Base-by-base conservation (phyloP, 2,329 filamentous ascomycete species). In the Alternaria incomplexa region DNA sequence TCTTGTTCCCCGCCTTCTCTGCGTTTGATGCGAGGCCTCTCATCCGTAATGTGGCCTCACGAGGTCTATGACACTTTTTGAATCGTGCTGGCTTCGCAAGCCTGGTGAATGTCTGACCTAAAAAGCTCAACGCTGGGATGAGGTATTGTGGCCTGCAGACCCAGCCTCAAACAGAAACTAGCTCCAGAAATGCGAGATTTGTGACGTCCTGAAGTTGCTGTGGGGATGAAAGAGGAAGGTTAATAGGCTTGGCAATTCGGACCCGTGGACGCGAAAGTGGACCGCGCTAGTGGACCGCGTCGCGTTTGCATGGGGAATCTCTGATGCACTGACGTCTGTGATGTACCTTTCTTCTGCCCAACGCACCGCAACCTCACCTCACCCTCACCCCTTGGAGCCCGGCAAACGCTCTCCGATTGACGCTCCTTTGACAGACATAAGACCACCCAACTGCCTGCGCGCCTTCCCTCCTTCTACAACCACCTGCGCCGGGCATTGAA, bases 221-320 rank as follows among this genome's bases (percentile, higher is more conserved):
- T 53, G 47, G 59, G 17, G 55, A 58, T 62, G 13, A 25, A 66
- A 66, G 40, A 52, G 62, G 65, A 64, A 64, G 59, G 48, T 56
- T 69, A 67, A 72, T 70, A 28, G 71, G 65, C 69, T 73, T 73
- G 69, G 70, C 70, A 61, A 10, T 32, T 45, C 46, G 26, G 30
- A 32, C 30, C 30, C 30, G 30, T 32, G 30, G 28, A 63, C 65
- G 63, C 61, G 57, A 50, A 53, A 55, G 64, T 64, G 63, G 61
- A 67, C 64, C 73, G 64, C 71, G 64, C 71, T 70, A 73, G 67
- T 45, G 63, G 36, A 54, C 58, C 65, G 69, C 69, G 71, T 70
- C 72, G 72, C 71, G 70, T 71, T 65, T 68, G 65, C 51, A 55
- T 52, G 48, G 45, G 65, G 63, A 65, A 64, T 73, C 67, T 73